Base-by-base conservation (phyloP, 2,329 filamentous ascomycete genomes). In the Alternaria alternata region DNA sequence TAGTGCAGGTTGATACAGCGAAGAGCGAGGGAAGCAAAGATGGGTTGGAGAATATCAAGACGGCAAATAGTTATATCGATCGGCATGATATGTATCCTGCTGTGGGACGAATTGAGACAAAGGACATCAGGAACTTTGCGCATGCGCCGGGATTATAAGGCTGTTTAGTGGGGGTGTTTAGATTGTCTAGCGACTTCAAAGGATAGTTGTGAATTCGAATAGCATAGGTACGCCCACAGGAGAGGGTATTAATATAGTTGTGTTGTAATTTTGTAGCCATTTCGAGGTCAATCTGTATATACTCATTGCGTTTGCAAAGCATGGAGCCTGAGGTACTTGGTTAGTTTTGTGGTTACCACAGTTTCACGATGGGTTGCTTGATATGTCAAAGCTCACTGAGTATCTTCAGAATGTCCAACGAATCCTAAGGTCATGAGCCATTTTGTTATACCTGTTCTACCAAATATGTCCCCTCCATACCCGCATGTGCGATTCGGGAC, bases 21-120 rank as follows among this genome's bases (percentile, higher is more conserved):
- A 69, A 68, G 22, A 73, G 71, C 43, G 66, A 71, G 28, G 59
- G 73, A 51, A 58, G 55, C 24, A 48, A 66, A 41, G 62, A 70
- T 52, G 30, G 42, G 0, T 51, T 78, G 5, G 59, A 57, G 8
- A 69, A 73, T 36, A 71, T 70, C 11, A 75, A 72, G 16, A 77
- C 76, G 16, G 68, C 77, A 30, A 73, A 75, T 24, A 78, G 73
- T 47, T 63, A 78, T 55, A 74, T 80, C 39, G 77, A 78, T 61
- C 65, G 81, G 57, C 81, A 83, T 63, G 81, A 83, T 62, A 80
- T 81, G 72, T 82, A 77, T 62, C 67, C 67, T 47, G 75, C 72
- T 1, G 61, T 75, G 20, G 75, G 75, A 3, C 65, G 77, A 22
- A 70, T 78, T 30, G 75, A 75, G 34, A 81, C 80, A 5, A 78